Percentiles rank a stretch among this genome's conserved stretches.
Conservation (phyloP, 306 rosid species). For the Fragaria nilgerrensis region DNA sequence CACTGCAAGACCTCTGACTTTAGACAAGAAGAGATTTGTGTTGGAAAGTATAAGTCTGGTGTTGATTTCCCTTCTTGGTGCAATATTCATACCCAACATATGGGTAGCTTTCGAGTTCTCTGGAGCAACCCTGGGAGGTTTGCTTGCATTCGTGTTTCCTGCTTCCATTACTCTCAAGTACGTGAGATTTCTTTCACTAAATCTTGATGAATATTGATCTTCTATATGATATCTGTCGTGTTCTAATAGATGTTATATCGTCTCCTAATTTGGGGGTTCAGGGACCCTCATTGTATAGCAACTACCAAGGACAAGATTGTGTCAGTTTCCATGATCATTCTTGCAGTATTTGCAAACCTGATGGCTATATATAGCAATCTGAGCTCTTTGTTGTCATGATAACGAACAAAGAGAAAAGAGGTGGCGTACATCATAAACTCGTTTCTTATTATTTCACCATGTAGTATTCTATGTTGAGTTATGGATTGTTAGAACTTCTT, state of each 20-base stretch:
- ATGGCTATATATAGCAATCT: constrained; percentile 41
- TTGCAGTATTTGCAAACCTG: constrained; percentile 31
- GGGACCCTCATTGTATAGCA: constrained; percentile 39
- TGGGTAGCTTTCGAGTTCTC: constrained; percentile 46
- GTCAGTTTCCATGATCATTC: constrained; percentile 28
- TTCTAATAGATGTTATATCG: neutral
- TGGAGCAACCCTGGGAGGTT: constrained; percentile 41
- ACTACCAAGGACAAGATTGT: constrained; percentile 39
- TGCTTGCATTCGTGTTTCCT: constrained; percentile 42
- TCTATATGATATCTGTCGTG: neutral
- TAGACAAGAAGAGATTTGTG: constrained; percentile 35
- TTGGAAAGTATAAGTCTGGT: constrained; percentile 16
- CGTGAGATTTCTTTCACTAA: neutral
- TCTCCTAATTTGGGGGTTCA: neutral
- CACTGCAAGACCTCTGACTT: constrained; percentile 29
- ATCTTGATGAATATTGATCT: neutral
- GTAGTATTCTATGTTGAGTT: neutral
- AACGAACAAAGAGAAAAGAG: no score
- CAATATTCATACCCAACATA: constrained; percentile 39
- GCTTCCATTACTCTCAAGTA: constrained; percentile 34
- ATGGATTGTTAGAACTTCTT: neutral
- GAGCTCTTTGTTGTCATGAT: constrained; percentile 16
- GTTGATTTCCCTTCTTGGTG: constrained; percentile 31
- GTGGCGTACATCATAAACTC: neutral
- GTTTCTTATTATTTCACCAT: neutral